phyloP scores from a whole-genome alignment of 257 asterid genomes.

The Przewalskia tangutica region DNA sequence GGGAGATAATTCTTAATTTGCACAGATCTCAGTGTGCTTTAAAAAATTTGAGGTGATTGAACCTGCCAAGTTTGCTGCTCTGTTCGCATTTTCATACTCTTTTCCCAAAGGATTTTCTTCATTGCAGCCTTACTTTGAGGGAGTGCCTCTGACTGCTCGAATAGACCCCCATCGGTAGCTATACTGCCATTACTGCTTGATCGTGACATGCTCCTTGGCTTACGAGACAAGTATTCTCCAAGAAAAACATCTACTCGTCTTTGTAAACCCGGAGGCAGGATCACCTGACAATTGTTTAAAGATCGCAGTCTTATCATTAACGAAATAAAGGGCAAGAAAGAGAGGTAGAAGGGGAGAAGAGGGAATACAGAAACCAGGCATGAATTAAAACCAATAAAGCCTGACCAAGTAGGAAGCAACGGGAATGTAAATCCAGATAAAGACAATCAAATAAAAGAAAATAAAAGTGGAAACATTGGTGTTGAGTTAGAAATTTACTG shows the following conservation, averaged over 20 bases:
- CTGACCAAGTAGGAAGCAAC: constrained; percentile 3
- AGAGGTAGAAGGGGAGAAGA: background rate
- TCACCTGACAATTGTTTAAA: constrained; percentile 44
- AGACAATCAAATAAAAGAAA: background rate
- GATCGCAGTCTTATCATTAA: background rate
- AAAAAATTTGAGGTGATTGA: constrained; percentile 23
- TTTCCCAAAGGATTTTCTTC: constrained; percentile 45
- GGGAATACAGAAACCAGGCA: background rate
- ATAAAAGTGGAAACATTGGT: background rate
- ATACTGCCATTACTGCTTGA: constrained; percentile 52
- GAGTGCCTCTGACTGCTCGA: constrained; percentile 61
- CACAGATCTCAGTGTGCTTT: background rate
- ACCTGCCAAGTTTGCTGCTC: constrained; percentile 89
- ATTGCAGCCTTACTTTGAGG: constrained; percentile 38
- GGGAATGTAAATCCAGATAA: background rate
- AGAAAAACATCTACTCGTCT: constrained; percentile 49
- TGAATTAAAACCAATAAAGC: background rate
- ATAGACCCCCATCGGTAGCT: constrained; percentile 62
- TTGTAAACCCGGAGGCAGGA: constrained; percentile 57
- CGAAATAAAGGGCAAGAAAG: background rate
- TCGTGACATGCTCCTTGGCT: constrained; percentile 43
- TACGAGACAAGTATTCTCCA: constrained; percentile 45
- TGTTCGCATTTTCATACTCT: constrained; percentile 50
- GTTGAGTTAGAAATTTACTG: background rate
- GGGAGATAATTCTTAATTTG: constrained; percentile 6